Evolutionary conservation across 371 early-diverging fungal genomes (phyloP), one percentile per base, ranked within the genome.

Genomic region (Nematocida ausubeli): DNA sequence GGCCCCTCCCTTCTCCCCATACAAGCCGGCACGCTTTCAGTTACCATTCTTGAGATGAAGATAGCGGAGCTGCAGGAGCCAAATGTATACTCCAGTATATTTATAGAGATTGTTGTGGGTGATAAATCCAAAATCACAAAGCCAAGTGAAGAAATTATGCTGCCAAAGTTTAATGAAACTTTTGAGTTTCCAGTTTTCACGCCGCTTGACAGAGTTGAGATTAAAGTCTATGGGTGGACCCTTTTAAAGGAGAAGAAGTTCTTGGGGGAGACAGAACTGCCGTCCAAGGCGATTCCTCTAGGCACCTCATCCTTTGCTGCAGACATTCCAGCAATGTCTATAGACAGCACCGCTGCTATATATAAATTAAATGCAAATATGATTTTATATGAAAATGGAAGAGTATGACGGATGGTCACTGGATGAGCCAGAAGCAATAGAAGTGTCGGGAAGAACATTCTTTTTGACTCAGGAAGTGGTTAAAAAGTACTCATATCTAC

Each of bases 171-270:
- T 32, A 24, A 32, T 16, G 67, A 75, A 51, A 40, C 2, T 9
- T 66, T 75, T 35, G 5, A 12, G 5, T 75, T 66, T 26, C n/a
- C 44, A 5, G 78, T 75, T 16, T 75, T 66, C 37, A 22, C 42
- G 32, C 78, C 78, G 0, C 7, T 75, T 12, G 78, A 75, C 34
- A 44, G 6, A 2, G 5, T 75, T 24, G 26, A 64, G 12, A 44
- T 75, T 19, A 55, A 63, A 55, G 78, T 64, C 16, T 49, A 34
- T 26, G 68, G 56, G 24, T 64, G 63, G 63, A 75, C 78, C 1
- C 65, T 66, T 34, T 22, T 75, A 19, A 75, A 75, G 47, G 78
- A 75, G 54, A 64, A 75, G n/a, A 75, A 49, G 40, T 51, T 57
- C 52, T 24, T 75, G 28, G 78, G 78, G 1, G 78, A 75, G 64